phyloP scores from a whole-genome alignment of 129 eudicot species.

The Artemisia annua region DNA sequence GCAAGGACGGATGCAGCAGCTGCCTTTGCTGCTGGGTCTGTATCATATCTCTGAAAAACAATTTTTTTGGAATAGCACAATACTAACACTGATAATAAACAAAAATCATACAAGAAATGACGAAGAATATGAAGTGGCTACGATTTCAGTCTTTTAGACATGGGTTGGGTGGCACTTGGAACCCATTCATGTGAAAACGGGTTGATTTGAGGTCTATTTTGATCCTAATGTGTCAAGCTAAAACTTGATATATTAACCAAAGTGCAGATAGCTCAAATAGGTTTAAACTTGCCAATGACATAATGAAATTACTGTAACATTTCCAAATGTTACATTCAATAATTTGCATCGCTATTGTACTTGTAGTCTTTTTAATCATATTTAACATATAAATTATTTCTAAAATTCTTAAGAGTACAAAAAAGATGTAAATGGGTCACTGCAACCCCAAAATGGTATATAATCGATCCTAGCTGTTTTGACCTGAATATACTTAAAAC shows the following conservation, averaged over 20 bases:
- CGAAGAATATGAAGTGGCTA: background rate
- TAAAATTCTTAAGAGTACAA: no score
- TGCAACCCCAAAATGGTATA: no score
- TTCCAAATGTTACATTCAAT: no score
- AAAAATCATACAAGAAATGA: background rate
- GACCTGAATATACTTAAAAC: background rate
- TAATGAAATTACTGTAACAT: background rate
- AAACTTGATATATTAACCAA: background rate
- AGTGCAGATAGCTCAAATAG: background rate
- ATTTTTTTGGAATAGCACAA: slow-evolving; percentile 14
- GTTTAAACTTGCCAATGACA: background rate
- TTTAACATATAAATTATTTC: no score
- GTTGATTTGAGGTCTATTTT: background rate
- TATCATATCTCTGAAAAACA: slow-evolving; percentile 78
- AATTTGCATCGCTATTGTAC: no score
- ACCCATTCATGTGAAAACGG: background rate
- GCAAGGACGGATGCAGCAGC: slow-evolving; percentile 94
- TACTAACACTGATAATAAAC: background rate
- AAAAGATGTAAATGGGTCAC: no score
- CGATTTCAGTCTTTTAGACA: background rate
- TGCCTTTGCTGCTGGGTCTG: slow-evolving; percentile 96
- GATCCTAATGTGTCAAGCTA: background rate
- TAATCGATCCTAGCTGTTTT: background rate
- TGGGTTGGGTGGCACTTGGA: background rate
- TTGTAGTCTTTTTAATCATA: no score